Percentiles rank a stretch among this genome's conserved stretches.
Evolutionary conservation across 2,329 filamentous ascomycete genomes (phyloP).

Genomic region (Aspergillus sp.): DNA sequence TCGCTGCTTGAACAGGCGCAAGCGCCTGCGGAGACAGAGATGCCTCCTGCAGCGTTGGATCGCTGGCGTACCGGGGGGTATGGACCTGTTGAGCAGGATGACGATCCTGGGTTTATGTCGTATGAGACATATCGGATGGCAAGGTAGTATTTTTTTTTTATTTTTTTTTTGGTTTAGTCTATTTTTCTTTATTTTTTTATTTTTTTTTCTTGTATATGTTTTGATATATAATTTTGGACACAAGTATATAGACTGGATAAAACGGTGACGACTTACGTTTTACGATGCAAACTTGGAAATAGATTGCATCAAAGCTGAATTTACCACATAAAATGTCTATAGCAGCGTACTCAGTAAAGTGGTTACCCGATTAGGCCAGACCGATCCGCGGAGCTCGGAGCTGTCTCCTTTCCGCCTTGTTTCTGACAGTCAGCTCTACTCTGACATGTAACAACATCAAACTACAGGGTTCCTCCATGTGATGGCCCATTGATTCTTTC

Average conservation of each 20-base stretch:
- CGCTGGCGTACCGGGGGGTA: conserved; percentile 33
- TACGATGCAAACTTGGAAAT: too few species aligned
- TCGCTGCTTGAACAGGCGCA: conserved; percentile 33
- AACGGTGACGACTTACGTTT: neutral
- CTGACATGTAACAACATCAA: too few species aligned
- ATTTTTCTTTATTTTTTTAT: neutral
- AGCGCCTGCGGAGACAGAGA: conserved; percentile 17
- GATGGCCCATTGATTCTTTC: too few species aligned
- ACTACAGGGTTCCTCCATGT: too few species aligned
- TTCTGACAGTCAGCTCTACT: too few species aligned
- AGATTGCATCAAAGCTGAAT: neutral
- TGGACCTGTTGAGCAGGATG: conserved; percentile 32
- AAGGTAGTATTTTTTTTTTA: conserved; percentile 6
- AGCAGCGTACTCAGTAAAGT: neutral
- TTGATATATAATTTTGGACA: neutral
- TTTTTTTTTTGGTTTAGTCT: neutral
- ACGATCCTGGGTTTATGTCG: conserved; percentile 25
- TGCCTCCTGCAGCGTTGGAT: conserved; percentile 17
- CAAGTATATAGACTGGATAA: neutral
- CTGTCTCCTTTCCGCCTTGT: neutral
- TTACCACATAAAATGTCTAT: neutral
- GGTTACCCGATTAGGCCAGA: neutral
- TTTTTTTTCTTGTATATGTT: neutral
- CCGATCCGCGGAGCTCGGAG: neutral
- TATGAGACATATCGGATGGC: conserved; percentile 28